Evolutionary conservation across 768 basidiomycete species (phyloP), one percentile per base, ranked within the genome.

Genomic region (Russula griseocarnosa): DNA sequence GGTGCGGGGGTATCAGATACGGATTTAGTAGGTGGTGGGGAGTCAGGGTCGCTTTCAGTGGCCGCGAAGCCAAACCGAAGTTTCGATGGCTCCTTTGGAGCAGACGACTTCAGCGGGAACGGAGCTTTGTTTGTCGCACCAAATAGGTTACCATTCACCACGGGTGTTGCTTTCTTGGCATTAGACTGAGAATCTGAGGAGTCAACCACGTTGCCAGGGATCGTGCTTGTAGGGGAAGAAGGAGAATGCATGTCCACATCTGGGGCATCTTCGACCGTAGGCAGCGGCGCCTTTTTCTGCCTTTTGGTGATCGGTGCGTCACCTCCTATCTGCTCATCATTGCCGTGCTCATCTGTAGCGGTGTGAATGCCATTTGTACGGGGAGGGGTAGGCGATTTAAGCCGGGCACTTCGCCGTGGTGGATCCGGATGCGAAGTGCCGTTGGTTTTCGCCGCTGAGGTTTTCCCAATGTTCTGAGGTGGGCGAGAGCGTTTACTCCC

Each of bases 401-500:
- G 63, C 36, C 70, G 70, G 13, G 69, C 18, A n/a, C 68, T 70
- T 13, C 70, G 68, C 5, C 71, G 68, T 24, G 67, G 64, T 5
- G 55, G 60, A 40, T 66, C 67, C 22, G 57, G 60, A 49, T 67
- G 69, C 47, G 46, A n/a, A 16, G 50, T 34, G 22, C 61, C 67
- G 20, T 63, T 67, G 36, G 51, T 28, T 60, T 68, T 70, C 61
- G 65, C 42, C 46, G 62, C 65, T n/a, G 60, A 49, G 38, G 69
- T 66, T 67, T 75, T 82, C 66, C 81, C 80, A 36, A 87, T 70
- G 58, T 83, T 78, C 3, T 80, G 73, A n/a, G 87, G 86, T 5
- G 90, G 88, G 46, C 89, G 82, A 50, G 87, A 83, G 52, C 90
- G 86, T 71, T 89, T 89, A 71, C 85, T 89, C 62, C 89, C 90